Evolutionary conservation across 225 moss, liverwort and hornwort genomes (phyloP), one percentile per base, ranked within the genome.

Genomic region (Sphagnum contortum): DNA sequence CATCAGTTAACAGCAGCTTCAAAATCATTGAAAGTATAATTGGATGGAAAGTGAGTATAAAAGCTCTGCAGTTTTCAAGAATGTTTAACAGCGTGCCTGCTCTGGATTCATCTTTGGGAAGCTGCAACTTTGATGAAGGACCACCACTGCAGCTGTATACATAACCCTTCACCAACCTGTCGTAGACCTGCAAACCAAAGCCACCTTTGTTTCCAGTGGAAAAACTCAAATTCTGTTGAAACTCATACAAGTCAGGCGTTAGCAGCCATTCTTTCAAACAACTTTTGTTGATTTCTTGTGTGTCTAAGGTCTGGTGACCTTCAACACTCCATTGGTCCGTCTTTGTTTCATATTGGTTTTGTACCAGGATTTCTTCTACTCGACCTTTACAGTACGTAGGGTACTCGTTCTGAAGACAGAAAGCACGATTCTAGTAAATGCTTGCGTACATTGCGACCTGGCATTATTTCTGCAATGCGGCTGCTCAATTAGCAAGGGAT

Each of bases 91-190:
- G 52, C 9, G 52, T 13, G 92, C 96, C 92, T 72, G 68, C 8
- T 80, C 85, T 96, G 12, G 74, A 83, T 55, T 83, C 76, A 67
- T 87, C 71, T 70, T 90, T 96, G n/a, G 96, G 96, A 57, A 96
- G 74, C 50, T 96, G 95, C 57, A 96, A 65, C 59, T 83, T 96
- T 12, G 92, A 88, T 47, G 81, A 61, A 5, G 80, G 90, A 51
- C 83, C 82, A 5, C 76, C 79, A 59, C 45, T 75, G 3, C 88
- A 73, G 13, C 61, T 80, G 55, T 96, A 96, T 6, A 90, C 69
- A 44, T 90, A 96, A 2, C 92, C 90, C 63, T 96, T 96, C 0
- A 96, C 75, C 1, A 79, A 75, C 70, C 81, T 88, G 52, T 96
- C 92, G 13, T 96, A 92, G 10, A 91, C n/a, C 93, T 93, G 12